phyloP scores from a whole-genome alignment of 75 land plant species.

The Isoetes taiwanensis region DNA sequence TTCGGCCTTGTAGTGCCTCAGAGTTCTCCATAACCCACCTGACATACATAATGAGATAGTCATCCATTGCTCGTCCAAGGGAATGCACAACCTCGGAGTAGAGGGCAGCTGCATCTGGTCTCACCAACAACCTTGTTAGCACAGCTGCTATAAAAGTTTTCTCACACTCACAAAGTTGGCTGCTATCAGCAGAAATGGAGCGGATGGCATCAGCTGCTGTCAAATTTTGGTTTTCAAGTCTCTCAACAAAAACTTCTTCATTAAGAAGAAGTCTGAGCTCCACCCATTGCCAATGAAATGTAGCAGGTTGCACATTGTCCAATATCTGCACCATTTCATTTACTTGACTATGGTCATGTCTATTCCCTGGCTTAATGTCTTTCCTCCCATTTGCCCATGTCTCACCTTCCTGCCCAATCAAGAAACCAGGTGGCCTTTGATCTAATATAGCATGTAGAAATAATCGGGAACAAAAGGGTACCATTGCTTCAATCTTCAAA shows the following conservation, averaged over 20 bases:
- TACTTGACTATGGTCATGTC: slow-evolving; percentile 26
- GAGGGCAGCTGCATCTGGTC: slow-evolving; percentile 93
- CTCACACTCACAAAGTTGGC: slow-evolving; percentile 67
- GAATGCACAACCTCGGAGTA: slow-evolving; percentile 74
- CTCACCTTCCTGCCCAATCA: slow-evolving; percentile 32
- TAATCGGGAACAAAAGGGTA: slow-evolving; percentile 69
- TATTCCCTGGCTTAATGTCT: too few relatives aligned
- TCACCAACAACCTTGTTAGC: slow-evolving; percentile 69
- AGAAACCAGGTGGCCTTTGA: slow-evolving; percentile 37
- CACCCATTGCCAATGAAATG: slow-evolving; percentile 98
- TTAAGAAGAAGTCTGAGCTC: slow-evolving; percentile 84
- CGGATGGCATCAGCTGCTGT: slow-evolving; percentile 48
- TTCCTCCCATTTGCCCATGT: slow-evolving; percentile 25
- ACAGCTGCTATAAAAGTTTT: slow-evolving; percentile 63
- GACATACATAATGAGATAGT: slow-evolving; percentile 54
- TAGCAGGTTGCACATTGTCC: slow-evolving; percentile 88
- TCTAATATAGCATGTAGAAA: slow-evolving; percentile 80
- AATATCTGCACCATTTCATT: slow-evolving; percentile 56
- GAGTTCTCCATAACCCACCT: slow-evolving; percentile 67
- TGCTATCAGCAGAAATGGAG: slow-evolving; percentile 38
- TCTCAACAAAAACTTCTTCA: slow-evolving; percentile 82
- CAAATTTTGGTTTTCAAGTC: slow-evolving; percentile 35
- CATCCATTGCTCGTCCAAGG: slow-evolving; percentile 68
- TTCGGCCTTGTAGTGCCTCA: slow-evolving; percentile 70
- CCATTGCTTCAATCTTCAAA: slow-evolving; percentile 41